Conservation (phyloP, 2,329 filamentous ascomycete species). For the Exophiala mesophila region DNA sequence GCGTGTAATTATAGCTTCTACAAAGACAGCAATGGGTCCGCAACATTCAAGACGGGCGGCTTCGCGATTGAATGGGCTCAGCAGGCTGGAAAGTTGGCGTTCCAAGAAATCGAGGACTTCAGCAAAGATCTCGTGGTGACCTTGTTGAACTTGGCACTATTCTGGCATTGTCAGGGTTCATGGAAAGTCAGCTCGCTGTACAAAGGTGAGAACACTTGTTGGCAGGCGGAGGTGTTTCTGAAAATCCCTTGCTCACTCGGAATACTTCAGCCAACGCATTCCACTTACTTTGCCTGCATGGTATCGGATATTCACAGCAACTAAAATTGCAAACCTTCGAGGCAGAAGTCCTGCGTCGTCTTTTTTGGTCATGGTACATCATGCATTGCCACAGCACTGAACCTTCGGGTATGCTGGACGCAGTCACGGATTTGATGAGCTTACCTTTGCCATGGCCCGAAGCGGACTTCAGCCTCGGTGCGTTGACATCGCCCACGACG, state of each 20-base stretch:
- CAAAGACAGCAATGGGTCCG: conserved; percentile 2
- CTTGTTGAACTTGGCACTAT: conserved; percentile 3
- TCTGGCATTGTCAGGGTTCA: conserved; percentile 1
- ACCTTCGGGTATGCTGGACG: neutral
- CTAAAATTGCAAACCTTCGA: neutral
- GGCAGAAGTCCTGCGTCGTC: neutral
- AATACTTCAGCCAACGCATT: neutral
- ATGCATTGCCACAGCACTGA: conserved; percentile 1
- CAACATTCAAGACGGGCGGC: neutral
- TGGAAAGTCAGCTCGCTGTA: neutral
- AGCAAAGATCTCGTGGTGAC: neutral
- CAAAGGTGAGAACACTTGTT: neutral
- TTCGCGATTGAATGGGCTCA: conserved; percentile 5
- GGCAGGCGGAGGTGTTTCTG: neutral
- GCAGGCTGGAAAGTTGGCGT: conserved; percentile 1
- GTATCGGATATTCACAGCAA: neutral
- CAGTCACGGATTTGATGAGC: neutral
- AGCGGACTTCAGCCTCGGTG: neutral
- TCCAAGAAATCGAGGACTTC: neutral
- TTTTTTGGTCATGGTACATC: neutral
- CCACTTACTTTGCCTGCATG: neutral
- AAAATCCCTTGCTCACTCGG: neutral
- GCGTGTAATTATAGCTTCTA: conserved; percentile 4
- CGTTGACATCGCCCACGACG: too few relatives aligned
- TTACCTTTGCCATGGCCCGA: neutral